These are phyloP conservation scores for Trichoderma sp. DNA, from an alignment of 2,329 filamentous ascomycete genomes.

Conservation along the genomic window DNA sequence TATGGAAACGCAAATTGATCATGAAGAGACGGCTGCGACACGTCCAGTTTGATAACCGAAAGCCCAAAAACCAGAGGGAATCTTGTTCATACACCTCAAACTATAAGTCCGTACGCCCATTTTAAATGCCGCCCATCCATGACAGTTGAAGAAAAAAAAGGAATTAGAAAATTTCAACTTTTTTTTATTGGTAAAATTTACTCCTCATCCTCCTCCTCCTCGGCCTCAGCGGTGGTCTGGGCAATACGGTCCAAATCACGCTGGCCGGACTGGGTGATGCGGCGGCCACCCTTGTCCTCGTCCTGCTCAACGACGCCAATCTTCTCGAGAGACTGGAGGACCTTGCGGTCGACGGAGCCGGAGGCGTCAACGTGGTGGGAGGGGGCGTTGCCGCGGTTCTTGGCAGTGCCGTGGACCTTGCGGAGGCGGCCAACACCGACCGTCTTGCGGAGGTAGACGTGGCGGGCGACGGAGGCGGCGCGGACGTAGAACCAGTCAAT, in stretches of 20 bases:
- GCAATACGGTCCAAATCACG: constrained; percentile 98
- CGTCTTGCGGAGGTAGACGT: constrained; percentile 99
- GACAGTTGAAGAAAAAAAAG: constrained; percentile 27
- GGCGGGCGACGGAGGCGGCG: constrained; percentile 91
- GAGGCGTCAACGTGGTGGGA: constrained; percentile 95
- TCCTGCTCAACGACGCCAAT: constrained; percentile 97
- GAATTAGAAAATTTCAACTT: constrained; percentile 33
- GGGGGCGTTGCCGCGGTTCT: constrained; percentile 93
- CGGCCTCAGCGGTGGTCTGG: constrained; percentile 74
- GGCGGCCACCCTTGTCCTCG: constrained; percentile 96
- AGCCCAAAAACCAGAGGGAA: constrained; percentile 41
- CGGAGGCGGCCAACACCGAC: constrained; percentile 97
- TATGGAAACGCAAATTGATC: constrained; percentile 5
- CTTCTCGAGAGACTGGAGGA: constrained; percentile 97
- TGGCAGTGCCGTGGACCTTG: constrained; percentile 93
- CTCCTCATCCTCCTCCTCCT: constrained; percentile 67
- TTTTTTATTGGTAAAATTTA: constrained; percentile 45
- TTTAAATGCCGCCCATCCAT: constrained; percentile 26
- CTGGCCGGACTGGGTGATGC: constrained; percentile 97
- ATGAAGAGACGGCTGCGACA: constrained; percentile 21
- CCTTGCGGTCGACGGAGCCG: constrained; percentile 94
- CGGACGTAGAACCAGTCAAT: constrained; percentile 96
- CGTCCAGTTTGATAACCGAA: constrained; percentile 37
- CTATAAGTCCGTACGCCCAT: constrained; percentile 46
- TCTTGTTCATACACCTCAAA: constrained; percentile 46